Conservation (phyloP, 176 grass and related monocot species). For the Bromus sterilis region DNA sequence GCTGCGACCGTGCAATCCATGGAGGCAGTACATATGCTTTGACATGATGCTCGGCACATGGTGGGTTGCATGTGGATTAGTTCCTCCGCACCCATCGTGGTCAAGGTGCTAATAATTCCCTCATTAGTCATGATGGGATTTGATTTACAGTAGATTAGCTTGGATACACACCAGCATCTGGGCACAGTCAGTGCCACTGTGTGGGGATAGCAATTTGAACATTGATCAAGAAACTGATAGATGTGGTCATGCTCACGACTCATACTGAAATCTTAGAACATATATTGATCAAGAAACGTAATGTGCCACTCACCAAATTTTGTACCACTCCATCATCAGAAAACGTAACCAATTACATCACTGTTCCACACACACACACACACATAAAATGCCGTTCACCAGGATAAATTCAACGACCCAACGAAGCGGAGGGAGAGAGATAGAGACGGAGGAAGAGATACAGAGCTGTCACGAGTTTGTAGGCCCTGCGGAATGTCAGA, state of each 20-base stretch:
- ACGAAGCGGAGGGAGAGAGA: neutral
- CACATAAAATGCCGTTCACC: neutral
- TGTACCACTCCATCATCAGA: neutral
- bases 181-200: slow-evolving; percentile 22
- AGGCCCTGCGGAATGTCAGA: slow-evolving; percentile 22
- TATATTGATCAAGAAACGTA: too few species aligned
- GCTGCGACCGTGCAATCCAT: slow-evolving; percentile 8
- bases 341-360: neutral
- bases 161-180: slow-evolving; percentile 21
- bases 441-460: too few species aligned
- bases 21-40: neutral
- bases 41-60: slow-evolving; percentile 23
- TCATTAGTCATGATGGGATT: slow-evolving; percentile 25
- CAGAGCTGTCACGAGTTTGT: neutral
- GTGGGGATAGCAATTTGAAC: neutral
- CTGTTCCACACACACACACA: neutral
- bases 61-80: slow-evolving; percentile 32
- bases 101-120: slow-evolving; percentile 29
- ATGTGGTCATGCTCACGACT: too few species aligned
- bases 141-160: slow-evolving; percentile 5
- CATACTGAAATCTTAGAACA: too few species aligned
- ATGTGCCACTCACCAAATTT: neutral
- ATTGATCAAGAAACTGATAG: slow-evolving; percentile 20
- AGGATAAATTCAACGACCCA: neutral
- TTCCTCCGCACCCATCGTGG: slow-evolving; percentile 23